Evolutionary conservation across 345 rosid species (phyloP).

Genomic region (sweet orange (Citrus sinensis)): DNA sequence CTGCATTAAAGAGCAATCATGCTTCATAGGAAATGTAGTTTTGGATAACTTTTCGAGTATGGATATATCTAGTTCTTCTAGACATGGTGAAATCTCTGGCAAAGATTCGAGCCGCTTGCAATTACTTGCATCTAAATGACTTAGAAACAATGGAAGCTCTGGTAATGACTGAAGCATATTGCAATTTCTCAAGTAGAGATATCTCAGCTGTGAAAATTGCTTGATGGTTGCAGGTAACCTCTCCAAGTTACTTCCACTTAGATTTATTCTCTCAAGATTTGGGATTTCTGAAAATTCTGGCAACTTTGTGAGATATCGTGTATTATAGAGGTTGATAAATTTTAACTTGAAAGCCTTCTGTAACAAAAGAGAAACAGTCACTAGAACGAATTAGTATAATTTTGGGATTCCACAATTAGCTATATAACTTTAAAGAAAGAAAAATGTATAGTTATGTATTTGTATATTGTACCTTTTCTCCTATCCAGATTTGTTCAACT

Average conservation of each 20-base stretch:
- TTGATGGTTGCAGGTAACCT: background rate
- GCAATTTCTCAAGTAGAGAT: background rate
- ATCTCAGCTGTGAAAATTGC: background rate
- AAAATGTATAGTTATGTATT: background rate
- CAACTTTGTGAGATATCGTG: background rate
- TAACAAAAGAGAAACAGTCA: background rate
- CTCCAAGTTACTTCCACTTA: background rate
- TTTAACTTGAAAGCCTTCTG: background rate
- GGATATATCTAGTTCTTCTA: background rate
- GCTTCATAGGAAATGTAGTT: too few relatives aligned
- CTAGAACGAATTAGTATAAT: background rate
- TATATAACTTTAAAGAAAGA: background rate
- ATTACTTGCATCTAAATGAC: background rate
- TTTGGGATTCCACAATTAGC: background rate
- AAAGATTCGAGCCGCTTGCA: background rate
- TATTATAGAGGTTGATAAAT: background rate
- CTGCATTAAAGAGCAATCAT: too few relatives aligned
- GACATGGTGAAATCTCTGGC: background rate
- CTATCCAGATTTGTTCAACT: background rate
- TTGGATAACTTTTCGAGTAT: background rate
- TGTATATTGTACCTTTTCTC: background rate
- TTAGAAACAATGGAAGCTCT: background rate
- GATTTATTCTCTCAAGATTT: background rate
- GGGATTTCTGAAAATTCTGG: background rate
- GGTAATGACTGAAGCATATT: constrained; percentile 3